Evolutionary conservation across 169 alveolate species (phyloP), one percentile per base, ranked within the genome.

Genomic region (Plasmodium knowlesi): DNA sequence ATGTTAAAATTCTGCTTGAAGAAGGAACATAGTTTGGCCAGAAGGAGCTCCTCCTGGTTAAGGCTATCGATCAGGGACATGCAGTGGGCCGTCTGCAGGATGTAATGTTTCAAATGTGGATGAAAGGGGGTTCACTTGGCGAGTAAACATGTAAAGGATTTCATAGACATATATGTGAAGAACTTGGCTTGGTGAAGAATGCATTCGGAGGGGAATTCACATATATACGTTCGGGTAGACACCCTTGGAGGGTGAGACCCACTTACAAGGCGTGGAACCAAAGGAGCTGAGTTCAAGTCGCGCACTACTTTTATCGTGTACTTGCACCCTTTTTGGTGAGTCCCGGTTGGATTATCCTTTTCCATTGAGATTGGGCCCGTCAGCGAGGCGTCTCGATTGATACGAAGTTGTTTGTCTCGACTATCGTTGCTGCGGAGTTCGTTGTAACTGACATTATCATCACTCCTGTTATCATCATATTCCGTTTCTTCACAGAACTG

Each of bases 1-100:
- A 93, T 91, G 43, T 95, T 92, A 83, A 95, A 95, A 14, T 93
- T 92, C 32, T 93, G 86, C 34, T 91, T 92, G 89, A 95, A 95
- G 46, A 95, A 95, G 72, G 95, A 93, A 4, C 96, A 95, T 32
- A 95, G 88, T 41, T 95, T 95, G 1, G 96, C 96, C 43, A 95
- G 85, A 82, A 95, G 88, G 12, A 92, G 96, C 61, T 95, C 96
- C 74, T 95, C 96, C 14, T 95, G 96, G 78, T 86, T 93, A 8
- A 95, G 67, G 61, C 93, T 84, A 67, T 95, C 96, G 43, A 95
- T 78, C 9, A 90, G 78, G 8, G 96, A 92, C 95, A 95, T 95
- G 72, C 95, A 95, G 19, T 95, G 94, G 37, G 96, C 96, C 1
- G 92, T 95, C 92, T 93, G 74, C 74, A 5, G 32, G 57, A 6